A percentile compares a stretch with the other conserved stretches of the same genome.
Conservation (phyloP, 805 yeast genomes). For the Kodamaea laetipori region DNA sequence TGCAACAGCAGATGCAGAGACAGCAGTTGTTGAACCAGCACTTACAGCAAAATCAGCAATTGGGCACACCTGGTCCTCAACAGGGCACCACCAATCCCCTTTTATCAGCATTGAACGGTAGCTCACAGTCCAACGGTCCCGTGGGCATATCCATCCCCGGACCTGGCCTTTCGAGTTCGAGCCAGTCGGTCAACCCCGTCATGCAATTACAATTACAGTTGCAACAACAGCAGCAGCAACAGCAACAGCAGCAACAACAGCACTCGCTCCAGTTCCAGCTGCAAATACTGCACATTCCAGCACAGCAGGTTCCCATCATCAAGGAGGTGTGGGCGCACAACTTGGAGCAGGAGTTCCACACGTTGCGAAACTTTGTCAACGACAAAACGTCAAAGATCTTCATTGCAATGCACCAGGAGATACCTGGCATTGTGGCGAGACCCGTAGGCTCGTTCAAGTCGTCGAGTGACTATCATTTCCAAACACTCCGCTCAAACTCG, state of each 20-base stretch:
- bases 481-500: slow-evolving; percentile 87
- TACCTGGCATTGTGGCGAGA: slow-evolving; percentile 94
- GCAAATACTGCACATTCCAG: slow-evolving; percentile 18
- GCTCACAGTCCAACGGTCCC: slow-evolving; percentile 10
- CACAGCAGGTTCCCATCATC: slow-evolving; percentile 49
- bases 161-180: slow-evolving; percentile 10
- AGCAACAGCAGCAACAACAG: slow-evolving; percentile 24
- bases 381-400: slow-evolving; percentile 50
- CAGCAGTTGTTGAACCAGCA: slow-evolving; percentile 37
- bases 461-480: slow-evolving; percentile 91
- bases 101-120: slow-evolving; percentile 39
- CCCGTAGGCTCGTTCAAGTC: slow-evolving; percentile 93
- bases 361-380: slow-evolving; percentile 58
- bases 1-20: slow-evolving; percentile 37
- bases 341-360: slow-evolving; percentile 64
- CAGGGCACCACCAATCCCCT: slow-evolving; percentile 32
- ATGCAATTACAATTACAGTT: slow-evolving; percentile 35
- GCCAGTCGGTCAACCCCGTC: slow-evolving; percentile 28
- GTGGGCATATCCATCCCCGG: slow-evolving; percentile 12
- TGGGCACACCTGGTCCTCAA: slow-evolving; percentile 21
- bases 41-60: slow-evolving; percentile 24
- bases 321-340: slow-evolving; percentile 77
- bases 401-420: slow-evolving; percentile 82
- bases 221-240: slow-evolving; percentile 25
- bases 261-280: slow-evolving; percentile 25